Conservation (phyloP, 2,329 filamentous ascomycete species). For the Calcarisporium arbuscula region DNA sequence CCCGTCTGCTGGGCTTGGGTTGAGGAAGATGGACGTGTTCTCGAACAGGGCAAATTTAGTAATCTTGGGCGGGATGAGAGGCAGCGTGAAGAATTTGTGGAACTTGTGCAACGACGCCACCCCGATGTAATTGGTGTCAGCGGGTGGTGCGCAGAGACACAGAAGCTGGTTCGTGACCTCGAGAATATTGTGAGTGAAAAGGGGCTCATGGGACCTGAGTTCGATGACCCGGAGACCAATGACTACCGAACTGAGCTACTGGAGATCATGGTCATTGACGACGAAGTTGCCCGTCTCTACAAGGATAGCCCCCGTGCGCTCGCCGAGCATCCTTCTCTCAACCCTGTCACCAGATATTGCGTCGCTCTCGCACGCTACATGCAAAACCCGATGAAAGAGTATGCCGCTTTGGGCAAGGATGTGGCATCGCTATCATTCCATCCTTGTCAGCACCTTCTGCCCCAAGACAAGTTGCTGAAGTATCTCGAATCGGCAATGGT, state of each 20-base stretch:
- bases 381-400: constrained; percentile 94
- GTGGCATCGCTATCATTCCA: constrained; percentile 84
- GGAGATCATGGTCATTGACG: constrained; percentile 87
- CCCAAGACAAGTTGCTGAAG: constrained; percentile 79
- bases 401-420: constrained; percentile 85
- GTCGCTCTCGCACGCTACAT: constrained; percentile 84
- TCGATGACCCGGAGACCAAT: constrained; percentile 69
- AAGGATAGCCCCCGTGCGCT: constrained; percentile 79
- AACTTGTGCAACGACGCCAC: constrained; percentile 70
- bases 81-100: constrained; percentile 64
- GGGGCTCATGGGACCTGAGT: constrained; percentile 72
- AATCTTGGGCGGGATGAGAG: constrained; percentile 68
- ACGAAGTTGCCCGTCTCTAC: constrained; percentile 94
- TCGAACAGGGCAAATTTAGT: constrained; percentile 81
- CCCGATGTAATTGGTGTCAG: constrained; percentile 89
- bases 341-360: constrained; percentile 79
- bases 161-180: constrained; percentile 75
- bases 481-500: constrained; percentile 95
- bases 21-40: constrained; percentile 82
- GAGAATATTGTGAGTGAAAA: constrained; percentile 72
- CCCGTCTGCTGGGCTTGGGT: constrained; percentile 88
- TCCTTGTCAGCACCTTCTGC: constrained; percentile 79
- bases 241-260: constrained; percentile 72
- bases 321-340: constrained; percentile 73
- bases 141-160: constrained; percentile 81